Evolutionary conservation across 2,329 filamentous ascomycete genomes (phyloP), one percentile per base, ranked within the genome.

Genomic region (Blastomyces emzantsi): DNA sequence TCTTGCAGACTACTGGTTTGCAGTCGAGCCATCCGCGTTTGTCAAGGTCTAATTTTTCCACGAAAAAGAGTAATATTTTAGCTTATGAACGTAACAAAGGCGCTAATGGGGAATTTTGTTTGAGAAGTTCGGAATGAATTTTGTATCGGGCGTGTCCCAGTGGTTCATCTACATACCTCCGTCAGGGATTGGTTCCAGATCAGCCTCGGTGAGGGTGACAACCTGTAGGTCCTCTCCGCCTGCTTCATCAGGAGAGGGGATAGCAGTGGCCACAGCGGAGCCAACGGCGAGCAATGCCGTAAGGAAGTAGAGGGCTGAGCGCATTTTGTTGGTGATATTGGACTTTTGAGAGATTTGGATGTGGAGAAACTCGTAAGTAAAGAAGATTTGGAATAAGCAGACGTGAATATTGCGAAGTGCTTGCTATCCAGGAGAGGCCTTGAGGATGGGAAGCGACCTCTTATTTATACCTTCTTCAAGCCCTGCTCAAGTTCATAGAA

Each of bases 261-360:
- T 39, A 25, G 54, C 56, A 45, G 36, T 17, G 11, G 33, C 56
- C 2, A 58, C 22, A 6, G 56, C 39, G 22, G 33, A 41, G 22
- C 56, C 39, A 30, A 39, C n/a, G 39, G 56, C 56, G 15, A 58
- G 33, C 19, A 58, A 25, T 19, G 56, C 36, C 25, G 56, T 43
- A 19, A 58, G 3, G 25, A 58, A 43, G 39, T 58, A 58, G 39
- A 45, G 19, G 15, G 22, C 56, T 43, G 56, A 39, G 39, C 56
- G 56, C 56, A 58, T 58, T 41, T 58, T 55, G 28, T n/a, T 55
- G 28, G 52, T 36, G 52, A n/a, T 55, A n/a, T 36, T 55, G 49
- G 49, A 17, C 3, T 55, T 55, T 7, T 55, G 52, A 33, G 39
- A 9, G 19, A 47, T 8, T 6, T 28, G 22, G 39, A 11, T 0